Conservation (phyloP, 208 protist species). For the Leishmania tropica region DNA sequence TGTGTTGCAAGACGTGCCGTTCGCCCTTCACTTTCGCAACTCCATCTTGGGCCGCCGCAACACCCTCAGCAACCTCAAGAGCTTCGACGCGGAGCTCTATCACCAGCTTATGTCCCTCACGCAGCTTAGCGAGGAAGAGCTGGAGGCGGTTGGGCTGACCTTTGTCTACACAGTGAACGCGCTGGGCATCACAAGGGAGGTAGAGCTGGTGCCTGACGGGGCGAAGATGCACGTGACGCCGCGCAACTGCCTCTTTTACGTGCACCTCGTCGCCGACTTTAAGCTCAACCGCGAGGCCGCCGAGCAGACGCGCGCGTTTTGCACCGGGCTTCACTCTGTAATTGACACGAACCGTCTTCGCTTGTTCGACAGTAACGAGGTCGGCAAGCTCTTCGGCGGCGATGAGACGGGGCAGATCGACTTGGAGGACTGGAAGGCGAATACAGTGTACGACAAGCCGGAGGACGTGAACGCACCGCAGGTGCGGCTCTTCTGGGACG, state of each 20-base stretch:
- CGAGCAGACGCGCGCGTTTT: constrained; percentile 85
- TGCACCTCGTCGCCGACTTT: constrained; percentile 92
- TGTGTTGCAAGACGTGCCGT: constrained; percentile 89
- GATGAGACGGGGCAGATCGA: constrained; percentile 76
- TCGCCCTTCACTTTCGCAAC: constrained; percentile 93
- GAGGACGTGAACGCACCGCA: constrained; percentile 59
- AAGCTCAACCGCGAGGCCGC: constrained; percentile 91
- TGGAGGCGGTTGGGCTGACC: constrained; percentile 70
- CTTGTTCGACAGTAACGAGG: constrained; percentile 90
- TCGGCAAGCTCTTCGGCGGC: constrained; percentile 86
- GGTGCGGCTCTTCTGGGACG: constrained; percentile 88
- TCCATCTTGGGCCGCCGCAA: constrained; percentile 87
- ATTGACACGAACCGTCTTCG: constrained; percentile 67
- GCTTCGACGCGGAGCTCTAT: constrained; percentile 89
- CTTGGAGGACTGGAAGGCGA: constrained; percentile 82
- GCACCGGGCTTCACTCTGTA: constrained; percentile 70
- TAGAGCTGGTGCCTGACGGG: constrained; percentile 84
- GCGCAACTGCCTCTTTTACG: constrained; percentile 91
- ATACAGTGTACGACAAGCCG: constrained; percentile 82
- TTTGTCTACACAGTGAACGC: constrained; percentile 84
- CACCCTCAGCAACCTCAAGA: constrained; percentile 87
- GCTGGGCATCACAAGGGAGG: constrained; percentile 65
- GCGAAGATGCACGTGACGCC: constrained; percentile 81
- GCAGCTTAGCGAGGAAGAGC: constrained; percentile 61
- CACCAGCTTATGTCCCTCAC: constrained; percentile 79